A percentile compares a stretch with the other conserved stretches of the same genome.
Evolutionary conservation across 257 asterid genomes (phyloP).

Genomic region (Solanum ahanhuiri): DNA sequence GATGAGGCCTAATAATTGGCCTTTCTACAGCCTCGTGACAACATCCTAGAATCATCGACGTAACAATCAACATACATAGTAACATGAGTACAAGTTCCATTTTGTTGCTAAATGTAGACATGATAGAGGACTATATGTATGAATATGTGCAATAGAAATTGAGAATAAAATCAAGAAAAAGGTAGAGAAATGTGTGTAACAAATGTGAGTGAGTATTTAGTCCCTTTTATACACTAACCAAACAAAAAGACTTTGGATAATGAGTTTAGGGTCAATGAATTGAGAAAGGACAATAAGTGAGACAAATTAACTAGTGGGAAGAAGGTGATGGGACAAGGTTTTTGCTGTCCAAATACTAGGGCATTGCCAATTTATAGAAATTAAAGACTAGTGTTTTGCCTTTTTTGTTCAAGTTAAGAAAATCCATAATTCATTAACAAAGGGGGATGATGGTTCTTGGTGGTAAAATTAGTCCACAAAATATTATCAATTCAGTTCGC

Average conservation of each 20-base stretch:
- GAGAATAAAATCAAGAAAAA: background rate
- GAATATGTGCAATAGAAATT: background rate
- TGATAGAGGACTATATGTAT: background rate
- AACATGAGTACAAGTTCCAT: background rate
- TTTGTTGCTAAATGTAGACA: background rate
- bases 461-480: background rate
- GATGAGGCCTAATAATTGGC: background rate
- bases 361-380: background rate
- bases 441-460: background rate
- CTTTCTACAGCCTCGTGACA: background rate
- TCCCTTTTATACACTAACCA: background rate
- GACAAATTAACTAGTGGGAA: constrained; percentile 7
- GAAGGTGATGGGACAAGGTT: background rate
- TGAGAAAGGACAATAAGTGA: background rate
- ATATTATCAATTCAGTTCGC: background rate
- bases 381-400: background rate
- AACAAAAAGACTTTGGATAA: background rate
- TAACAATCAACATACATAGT: background rate
- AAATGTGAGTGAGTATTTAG: background rate
- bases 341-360: background rate
- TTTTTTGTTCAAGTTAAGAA: constrained; percentile 3
- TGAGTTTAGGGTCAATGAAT: background rate
- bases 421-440: background rate
- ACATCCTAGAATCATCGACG: background rate
- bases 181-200: background rate